These are phyloP conservation scores for Raphidocelis subcapitata DNA, from an alignment of 139 green algal genomes.

Conservation along the genomic window DNA sequence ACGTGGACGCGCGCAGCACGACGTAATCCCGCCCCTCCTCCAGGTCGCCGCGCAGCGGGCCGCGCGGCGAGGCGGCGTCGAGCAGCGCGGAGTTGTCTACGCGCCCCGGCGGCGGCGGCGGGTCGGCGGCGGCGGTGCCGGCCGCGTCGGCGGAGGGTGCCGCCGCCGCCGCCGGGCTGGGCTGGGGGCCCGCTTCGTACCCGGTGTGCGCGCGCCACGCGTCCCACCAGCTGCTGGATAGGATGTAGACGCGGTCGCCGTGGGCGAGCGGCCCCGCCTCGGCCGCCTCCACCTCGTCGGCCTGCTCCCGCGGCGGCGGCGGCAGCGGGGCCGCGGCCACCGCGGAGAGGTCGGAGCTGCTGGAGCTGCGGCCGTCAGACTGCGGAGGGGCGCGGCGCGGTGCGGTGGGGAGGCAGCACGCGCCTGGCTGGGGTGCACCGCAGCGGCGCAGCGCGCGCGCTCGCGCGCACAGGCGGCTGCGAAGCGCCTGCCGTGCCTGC, in stretches of 20 bases:
- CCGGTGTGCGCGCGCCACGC: conserved; percentile 17
- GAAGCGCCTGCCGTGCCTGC: no score
- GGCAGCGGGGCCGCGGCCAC: no score
- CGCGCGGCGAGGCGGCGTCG: background rate
- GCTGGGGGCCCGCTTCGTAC: conserved; percentile 16
- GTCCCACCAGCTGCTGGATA: conserved; percentile 19
- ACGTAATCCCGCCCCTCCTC: conserved; percentile 17
- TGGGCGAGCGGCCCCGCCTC: conserved; percentile 6
- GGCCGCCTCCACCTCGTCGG: background rate
- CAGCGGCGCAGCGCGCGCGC: no score
- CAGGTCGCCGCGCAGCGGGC: background rate
- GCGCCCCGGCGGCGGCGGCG: background rate
- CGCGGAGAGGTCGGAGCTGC: no score
- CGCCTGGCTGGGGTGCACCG: no score
- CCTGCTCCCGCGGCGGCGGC: conserved; percentile 15
- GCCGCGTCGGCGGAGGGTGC: background rate
- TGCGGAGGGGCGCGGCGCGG: no score
- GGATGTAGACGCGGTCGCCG: conserved; percentile 22
- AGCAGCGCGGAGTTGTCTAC: conserved; percentile 17
- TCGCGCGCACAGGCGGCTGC: no score
- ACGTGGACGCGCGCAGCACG: conserved; percentile 23
- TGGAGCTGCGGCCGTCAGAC: no score
- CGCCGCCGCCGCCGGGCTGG: no score
- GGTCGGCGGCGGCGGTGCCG: background rate
- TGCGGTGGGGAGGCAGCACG: no score